Evolutionary conservation across 192 early-diverging fungal species (phyloP).

Genomic region (Backusella circina): DNA sequence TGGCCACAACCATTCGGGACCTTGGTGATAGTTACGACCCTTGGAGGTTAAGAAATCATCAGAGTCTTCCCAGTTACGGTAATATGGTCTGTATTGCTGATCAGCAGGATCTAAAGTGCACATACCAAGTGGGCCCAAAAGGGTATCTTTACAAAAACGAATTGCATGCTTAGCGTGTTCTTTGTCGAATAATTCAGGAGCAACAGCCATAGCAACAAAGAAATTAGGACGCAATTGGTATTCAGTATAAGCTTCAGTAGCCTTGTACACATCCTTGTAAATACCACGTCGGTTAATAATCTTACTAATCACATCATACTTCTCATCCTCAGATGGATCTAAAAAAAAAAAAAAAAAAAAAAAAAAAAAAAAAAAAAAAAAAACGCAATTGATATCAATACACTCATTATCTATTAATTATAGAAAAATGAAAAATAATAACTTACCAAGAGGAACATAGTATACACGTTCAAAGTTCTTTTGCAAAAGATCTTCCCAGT

Average conservation of each 20-base stretch:
- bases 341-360: neutral
- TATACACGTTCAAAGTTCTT: conserved; percentile 83
- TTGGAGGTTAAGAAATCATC: conserved; percentile 84
- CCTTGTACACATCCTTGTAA: conserved; percentile 86
- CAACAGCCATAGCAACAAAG: conserved; percentile 86
- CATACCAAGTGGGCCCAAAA: conserved; percentile 89
- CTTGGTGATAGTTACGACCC: conserved; percentile 98
- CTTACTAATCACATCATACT: conserved; percentile 55
- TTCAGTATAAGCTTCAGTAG: conserved; percentile 72
- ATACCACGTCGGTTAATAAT: conserved; percentile 88
- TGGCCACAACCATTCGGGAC: conserved; percentile 94
- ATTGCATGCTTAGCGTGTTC: conserved; percentile 72
- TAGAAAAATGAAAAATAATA: neutral
- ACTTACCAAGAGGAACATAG: conserved; percentile 79
- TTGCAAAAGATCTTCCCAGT: conserved; percentile 83
- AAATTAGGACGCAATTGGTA: conserved; percentile 96
- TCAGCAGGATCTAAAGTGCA: conserved; percentile 94
- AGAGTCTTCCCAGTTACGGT: conserved; percentile 91
- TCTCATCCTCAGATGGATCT: conserved; percentile 58
- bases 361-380: neutral
- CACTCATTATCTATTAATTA: neutral
- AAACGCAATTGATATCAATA: neutral
- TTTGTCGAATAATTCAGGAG: conserved; percentile 89
- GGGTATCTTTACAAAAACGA: conserved; percentile 57
- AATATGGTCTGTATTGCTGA: conserved; percentile 88